These are phyloP conservation scores for Curvularia sp. DNA, from an alignment of 2,329 filamentous ascomycete genomes.

Conservation along the genomic window DNA sequence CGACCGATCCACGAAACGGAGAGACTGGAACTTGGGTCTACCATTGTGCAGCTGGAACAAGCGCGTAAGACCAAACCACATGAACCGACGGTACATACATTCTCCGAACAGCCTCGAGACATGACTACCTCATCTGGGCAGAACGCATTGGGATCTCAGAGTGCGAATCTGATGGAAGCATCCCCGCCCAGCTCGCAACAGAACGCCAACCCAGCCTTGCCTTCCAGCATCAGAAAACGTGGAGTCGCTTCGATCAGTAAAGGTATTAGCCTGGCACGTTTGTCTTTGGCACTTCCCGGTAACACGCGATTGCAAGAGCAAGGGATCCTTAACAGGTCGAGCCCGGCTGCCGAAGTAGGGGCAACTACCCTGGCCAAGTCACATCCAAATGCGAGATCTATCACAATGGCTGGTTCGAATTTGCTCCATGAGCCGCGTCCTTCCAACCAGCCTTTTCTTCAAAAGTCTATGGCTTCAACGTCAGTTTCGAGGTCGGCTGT, in stretches of 20 bases:
- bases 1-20: neutral
- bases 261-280: neutral
- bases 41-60: constrained; percentile 1
- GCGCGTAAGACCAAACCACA: neutral
- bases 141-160: neutral
- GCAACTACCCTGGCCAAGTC: neutral
- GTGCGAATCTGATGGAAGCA: neutral
- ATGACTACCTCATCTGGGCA: neutral
- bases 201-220: neutral
- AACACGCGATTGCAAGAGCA: neutral
- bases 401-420: neutral
- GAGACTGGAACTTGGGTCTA: neutral
- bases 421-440: neutral
- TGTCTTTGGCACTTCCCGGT: neutral
- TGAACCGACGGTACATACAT: neutral
- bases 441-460: neutral
- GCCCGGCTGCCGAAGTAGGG: neutral
- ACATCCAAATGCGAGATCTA: neutral
- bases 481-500: neutral
- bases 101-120: neutral
- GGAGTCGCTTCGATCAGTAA: neutral
- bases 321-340: neutral
- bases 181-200: neutral
- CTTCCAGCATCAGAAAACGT: neutral
- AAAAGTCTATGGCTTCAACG: neutral